A percentile compares a stretch with the other conserved stretches of the same genome.
Evolutionary conservation across 2,329 filamentous ascomycete genomes (phyloP).

Genomic region (Botrytis porri): DNA sequence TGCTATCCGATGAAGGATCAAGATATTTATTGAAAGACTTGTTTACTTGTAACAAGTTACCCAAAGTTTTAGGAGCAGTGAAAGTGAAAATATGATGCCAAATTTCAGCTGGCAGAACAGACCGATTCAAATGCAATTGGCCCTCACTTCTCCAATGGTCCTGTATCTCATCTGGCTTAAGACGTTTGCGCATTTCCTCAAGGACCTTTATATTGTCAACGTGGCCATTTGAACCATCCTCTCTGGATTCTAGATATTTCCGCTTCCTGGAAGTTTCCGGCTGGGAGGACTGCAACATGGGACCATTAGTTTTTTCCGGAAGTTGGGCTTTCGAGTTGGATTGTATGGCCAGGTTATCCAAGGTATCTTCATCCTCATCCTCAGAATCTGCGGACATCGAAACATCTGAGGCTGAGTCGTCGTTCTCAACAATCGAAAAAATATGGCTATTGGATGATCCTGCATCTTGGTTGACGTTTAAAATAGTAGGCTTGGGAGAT

Average conservation of each 20-base stretch:
- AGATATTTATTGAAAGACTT: constrained; percentile 62
- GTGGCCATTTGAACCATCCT: constrained; percentile 24
- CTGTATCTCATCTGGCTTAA: constrained; percentile 30
- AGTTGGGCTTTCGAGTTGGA: constrained; percentile 13
- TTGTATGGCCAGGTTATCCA: constrained; percentile 16
- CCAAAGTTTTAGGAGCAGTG: constrained; percentile 60
- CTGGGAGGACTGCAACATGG: background rate
- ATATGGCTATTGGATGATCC: constrained; percentile 20
- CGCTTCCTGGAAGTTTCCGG: constrained; percentile 31
- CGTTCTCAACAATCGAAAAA: constrained; percentile 24
- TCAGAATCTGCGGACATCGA: constrained; percentile 40
- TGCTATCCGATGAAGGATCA: constrained; percentile 45
- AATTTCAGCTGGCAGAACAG: constrained; percentile 55
- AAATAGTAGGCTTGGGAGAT: constrained; percentile 22
- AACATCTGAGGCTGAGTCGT: constrained; percentile 39
- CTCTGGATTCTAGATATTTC: constrained; percentile 27
- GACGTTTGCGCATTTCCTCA: constrained; percentile 32
- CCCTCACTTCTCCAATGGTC: constrained; percentile 26
- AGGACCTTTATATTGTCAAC: constrained; percentile 19
- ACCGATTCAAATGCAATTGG: constrained; percentile 29
- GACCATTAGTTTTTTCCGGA: constrained; percentile 12
- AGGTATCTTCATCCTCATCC: constrained; percentile 32
- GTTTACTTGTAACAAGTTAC: constrained; percentile 64
- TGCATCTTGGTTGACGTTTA: constrained; percentile 19
- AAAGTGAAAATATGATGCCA: constrained; percentile 71